phyloP scores from a whole-genome alignment of 305 asterid species.

The Rubia tinctorum region DNA sequence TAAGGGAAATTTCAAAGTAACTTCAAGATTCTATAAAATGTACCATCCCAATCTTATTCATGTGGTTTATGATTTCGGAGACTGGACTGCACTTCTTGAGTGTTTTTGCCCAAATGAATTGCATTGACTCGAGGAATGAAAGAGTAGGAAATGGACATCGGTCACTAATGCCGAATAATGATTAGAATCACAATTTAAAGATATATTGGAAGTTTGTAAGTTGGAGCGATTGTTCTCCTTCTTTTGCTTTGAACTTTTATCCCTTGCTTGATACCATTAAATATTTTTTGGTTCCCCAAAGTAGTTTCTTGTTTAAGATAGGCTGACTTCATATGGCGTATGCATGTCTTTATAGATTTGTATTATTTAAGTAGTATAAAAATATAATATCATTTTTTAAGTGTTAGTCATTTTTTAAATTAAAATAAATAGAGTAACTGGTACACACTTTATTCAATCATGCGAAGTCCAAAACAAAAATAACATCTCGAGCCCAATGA shows the following conservation, averaged over 20 bases:
- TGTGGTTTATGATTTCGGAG: conserved; percentile 36
- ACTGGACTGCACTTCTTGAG: conserved; percentile 90
- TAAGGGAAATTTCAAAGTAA: neutral
- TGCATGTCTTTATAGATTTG: neutral
- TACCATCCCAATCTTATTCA: conserved; percentile 1
- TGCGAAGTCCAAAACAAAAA: no score
- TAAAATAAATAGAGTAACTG: neutral
- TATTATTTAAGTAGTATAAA: neutral
- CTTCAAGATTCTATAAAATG: conserved; percentile 17
- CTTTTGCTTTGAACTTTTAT: neutral
- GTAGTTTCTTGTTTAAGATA: neutral
- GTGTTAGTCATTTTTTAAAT: neutral
- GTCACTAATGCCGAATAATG: conserved; percentile 81
- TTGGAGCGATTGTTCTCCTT: neutral
- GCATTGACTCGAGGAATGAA: conserved; percentile 91
- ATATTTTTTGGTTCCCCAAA: neutral
- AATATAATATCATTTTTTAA: neutral
- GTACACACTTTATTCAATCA: no score
- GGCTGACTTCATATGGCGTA: neutral
- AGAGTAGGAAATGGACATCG: conserved; percentile 90
- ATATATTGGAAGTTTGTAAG: no score
- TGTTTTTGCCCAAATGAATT: conserved; percentile 78
- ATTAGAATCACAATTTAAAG: conserved; percentile 35
- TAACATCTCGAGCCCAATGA: no score
- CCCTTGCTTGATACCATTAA: neutral